These are phyloP conservation scores for Phytophthora pseudosyringae DNA, from an alignment of 352 stramenopile species.

Conservation along the genomic window DNA sequence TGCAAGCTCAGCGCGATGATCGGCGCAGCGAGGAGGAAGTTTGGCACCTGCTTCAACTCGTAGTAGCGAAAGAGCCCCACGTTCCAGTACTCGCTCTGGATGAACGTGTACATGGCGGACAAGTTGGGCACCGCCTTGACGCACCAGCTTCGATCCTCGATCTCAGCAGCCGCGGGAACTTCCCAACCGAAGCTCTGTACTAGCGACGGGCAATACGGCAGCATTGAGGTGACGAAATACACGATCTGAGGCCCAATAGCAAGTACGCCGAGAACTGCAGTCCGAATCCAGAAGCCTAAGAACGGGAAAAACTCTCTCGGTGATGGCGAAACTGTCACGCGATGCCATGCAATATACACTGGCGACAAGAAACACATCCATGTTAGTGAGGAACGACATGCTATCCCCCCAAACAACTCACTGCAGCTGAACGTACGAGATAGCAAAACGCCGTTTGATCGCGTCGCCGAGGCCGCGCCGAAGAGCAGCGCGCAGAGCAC, in stretches of 20 bases:
- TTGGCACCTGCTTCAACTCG: constrained; percentile 93
- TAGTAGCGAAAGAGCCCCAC: constrained; percentile 95
- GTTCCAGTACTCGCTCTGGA: constrained; percentile 97
- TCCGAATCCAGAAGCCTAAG: constrained; percentile 62
- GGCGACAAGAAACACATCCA: background rate
- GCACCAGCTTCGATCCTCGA: constrained; percentile 76
- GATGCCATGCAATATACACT: constrained; percentile 85
- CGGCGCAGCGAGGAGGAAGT: constrained; percentile 93
- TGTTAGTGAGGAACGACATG: constrained; percentile 13
- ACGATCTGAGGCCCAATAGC: constrained; percentile 66
- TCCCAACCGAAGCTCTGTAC: constrained; percentile 21
- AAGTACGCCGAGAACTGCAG: constrained; percentile 62
- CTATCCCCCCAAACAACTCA: background rate
- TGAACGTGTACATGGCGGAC: constrained; percentile 93
- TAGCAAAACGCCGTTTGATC: constrained; percentile 82
- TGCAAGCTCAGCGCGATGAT: constrained; percentile 77
- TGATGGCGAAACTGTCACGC: constrained; percentile 58
- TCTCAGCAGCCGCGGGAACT: constrained; percentile 1
- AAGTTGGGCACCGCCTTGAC: constrained; percentile 65
- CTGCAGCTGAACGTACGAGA: constrained; percentile 61
- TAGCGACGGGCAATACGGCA: constrained; percentile 69
- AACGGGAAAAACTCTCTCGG: constrained; percentile 43
- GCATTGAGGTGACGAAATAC: constrained; percentile 74
- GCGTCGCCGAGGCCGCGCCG: constrained; percentile 63
- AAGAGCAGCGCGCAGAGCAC: constrained; percentile 60